Percentiles rank a stretch among this genome's conserved stretches.
These are phyloP conservation scores for Aspergillus hiratsukae DNA, from an alignment of 2,329 filamentous ascomycete species.

Conservation along the genomic window DNA sequence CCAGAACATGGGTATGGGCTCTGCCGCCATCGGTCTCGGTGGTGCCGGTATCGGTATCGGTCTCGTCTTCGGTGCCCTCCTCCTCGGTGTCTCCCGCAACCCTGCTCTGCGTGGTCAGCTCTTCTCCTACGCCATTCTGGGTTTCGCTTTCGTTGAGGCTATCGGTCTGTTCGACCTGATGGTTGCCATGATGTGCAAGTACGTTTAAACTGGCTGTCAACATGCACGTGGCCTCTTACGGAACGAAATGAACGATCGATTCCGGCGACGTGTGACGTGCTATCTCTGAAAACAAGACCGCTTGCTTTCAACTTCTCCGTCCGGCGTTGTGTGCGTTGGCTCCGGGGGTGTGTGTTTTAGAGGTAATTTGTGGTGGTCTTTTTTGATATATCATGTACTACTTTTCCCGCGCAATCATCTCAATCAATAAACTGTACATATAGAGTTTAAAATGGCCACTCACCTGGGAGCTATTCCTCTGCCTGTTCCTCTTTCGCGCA, in stretches of 20 bases:
- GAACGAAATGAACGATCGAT: too few relatives aligned
- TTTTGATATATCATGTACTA: slow-evolving; percentile 30
- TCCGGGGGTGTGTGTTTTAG: slow-evolving; percentile 3
- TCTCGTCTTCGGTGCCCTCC: slow-evolving; percentile 86
- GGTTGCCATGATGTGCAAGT: slow-evolving; percentile 93
- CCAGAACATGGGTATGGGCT: slow-evolving; percentile 86
- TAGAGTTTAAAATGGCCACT: slow-evolving; percentile 28
- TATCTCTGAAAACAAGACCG: neutral
- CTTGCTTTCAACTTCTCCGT: neutral
- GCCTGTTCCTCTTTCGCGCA: too few relatives aligned
- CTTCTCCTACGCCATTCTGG: slow-evolving; percentile 92
- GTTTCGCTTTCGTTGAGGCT: slow-evolving; percentile 93
- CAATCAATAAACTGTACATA: slow-evolving; percentile 26
- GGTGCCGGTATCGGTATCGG: slow-evolving; percentile 94
- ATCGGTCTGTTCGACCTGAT: slow-evolving; percentile 74
- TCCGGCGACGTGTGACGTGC: too few relatives aligned
- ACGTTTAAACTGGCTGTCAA: slow-evolving; percentile 47
- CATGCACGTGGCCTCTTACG: too few relatives aligned
- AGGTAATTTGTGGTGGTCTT: slow-evolving; percentile 24
- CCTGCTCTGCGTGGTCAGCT: slow-evolving; percentile 90
- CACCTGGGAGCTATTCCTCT: neutral
- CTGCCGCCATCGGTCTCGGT: slow-evolving; percentile 85
- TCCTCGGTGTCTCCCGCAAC: slow-evolving; percentile 89
- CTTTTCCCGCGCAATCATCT: slow-evolving; percentile 19
- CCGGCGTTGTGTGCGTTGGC: neutral